Evolutionary conservation across 116 monocot genomes (phyloP).

Genomic region (Cymodocea nodosa): DNA sequence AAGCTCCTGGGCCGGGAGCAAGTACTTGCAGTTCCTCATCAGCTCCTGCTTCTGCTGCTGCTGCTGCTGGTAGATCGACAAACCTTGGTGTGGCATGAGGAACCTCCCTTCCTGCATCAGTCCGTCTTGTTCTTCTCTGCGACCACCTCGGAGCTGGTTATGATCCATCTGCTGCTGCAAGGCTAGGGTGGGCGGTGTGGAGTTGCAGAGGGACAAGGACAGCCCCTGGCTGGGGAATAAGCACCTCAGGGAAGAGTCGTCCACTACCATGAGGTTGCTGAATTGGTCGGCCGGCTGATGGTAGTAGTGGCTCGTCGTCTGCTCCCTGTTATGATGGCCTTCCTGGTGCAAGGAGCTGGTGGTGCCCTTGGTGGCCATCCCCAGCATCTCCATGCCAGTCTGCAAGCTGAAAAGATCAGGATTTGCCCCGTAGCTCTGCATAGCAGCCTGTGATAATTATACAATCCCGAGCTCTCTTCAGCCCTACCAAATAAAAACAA

Average conservation of each 20-base stretch:
- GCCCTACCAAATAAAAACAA: not conserved
- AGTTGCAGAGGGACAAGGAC: conserved; percentile 33
- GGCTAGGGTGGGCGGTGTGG: not conserved
- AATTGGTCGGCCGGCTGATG: not conserved
- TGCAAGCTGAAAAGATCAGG: conserved; percentile 36
- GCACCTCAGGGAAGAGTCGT: conserved; percentile 30
- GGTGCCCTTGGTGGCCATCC: conserved; percentile 34
- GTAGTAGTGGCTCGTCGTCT: not conserved
- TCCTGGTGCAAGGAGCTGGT: conserved; percentile 4
- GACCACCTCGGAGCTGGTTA: too few relatives aligned
- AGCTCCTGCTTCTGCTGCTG: not conserved
- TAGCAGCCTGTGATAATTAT: not conserved
- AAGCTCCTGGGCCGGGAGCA: conserved; percentile 55
- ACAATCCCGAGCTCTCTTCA: not conserved
- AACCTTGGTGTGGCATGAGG: not conserved
- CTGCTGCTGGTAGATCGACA: conserved; percentile 4
- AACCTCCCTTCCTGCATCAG: not conserved
- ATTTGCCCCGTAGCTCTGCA: conserved; percentile 28
- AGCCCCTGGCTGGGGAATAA: conserved; percentile 23
- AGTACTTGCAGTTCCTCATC: conserved; percentile 43
- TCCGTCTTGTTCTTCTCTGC: too few relatives aligned
- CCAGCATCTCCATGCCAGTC: conserved; percentile 58
- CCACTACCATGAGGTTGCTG: conserved; percentile 11
- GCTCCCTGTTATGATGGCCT: not conserved
- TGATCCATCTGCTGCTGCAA: not conserved